Evolutionary conservation across 2,329 filamentous ascomycete genomes (phyloP), one percentile per base, ranked within the genome.

Genomic region (Colletotrichum sp.): DNA sequence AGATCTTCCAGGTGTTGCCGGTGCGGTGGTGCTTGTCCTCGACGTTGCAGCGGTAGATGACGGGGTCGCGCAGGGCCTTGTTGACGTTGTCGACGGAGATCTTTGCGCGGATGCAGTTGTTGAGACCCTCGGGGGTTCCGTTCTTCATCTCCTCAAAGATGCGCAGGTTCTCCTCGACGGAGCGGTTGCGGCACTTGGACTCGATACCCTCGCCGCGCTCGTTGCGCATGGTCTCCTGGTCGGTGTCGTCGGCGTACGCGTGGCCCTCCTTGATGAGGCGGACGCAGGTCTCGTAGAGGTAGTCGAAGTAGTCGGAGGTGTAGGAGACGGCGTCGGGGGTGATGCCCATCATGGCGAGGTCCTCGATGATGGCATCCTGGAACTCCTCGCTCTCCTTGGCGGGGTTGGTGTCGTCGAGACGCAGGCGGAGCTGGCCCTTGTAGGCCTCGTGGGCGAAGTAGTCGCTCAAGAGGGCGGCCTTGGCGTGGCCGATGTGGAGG

Each of bases 371-470:
- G 7, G 96, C 91, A 86, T 99, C 96, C 84, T 99, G 94, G 84
- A 94, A 99, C 87, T 99, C 97, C 84, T 96, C 93, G 88, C 98
- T 98, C 89, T 99, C 97, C 85, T 99, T 99, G 76, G 94, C 93
- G 9, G 97, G 97, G 86, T 99, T 99, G 72, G 97, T 99, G 83
- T 99, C 97, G 83, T 99, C 97, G 82, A 99, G 97, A 76, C 97
- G 95, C 66, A 99, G 92, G 76, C 98, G 93, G 80, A 99, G 90
- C 81, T 94, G 98, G 81, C 97, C 97, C 76, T 96, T 93, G 89
- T 98, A 98, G 80, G 95, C 95, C 84, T 96, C 94, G 85, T 98
- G 96, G 60, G 96, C 96, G 81, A 99, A 99, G 89, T 98, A 99
- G 85, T 99, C 96, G 87, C 97, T 98, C 73, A 99, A 92, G 71